A percentile compares a stretch with the other conserved stretches of the same genome.
These are phyloP conservation scores for Lentinula sp. DNA, from an alignment of 768 basidiomycete genomes.

Conservation along the genomic window DNA sequence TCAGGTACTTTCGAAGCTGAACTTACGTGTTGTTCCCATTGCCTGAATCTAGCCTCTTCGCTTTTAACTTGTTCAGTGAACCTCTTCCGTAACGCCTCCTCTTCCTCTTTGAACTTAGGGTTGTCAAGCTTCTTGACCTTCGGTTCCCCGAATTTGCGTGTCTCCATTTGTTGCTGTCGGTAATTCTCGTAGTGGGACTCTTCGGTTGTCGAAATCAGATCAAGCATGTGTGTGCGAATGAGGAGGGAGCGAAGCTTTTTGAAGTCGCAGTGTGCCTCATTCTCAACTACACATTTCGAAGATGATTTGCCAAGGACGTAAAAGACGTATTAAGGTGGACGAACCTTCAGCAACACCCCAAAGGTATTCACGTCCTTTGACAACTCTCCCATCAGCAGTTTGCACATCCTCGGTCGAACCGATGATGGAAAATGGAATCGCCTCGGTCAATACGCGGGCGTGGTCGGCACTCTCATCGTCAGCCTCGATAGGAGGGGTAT, in stretches of 20 bases:
- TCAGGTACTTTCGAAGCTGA: background rate
- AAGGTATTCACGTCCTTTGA: constrained; percentile 97
- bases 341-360: constrained; percentile 99
- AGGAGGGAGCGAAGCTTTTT: constrained; percentile 92
- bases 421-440: constrained; percentile 98
- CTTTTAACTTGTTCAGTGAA: constrained; percentile 99
- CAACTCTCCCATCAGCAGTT: constrained; percentile 83
- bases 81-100: constrained; percentile 91
- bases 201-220: constrained; percentile 93
- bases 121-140: constrained; percentile 99
- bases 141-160: constrained; percentile 96
- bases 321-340: constrained; percentile 12
- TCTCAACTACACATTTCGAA: constrained; percentile 63
- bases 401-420: constrained; percentile 93
- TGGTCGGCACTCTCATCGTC: constrained; percentile 88
- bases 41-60: constrained; percentile 95
- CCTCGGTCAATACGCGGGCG: constrained; percentile 78
- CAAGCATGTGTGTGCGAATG: constrained; percentile 98
- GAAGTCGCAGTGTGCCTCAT: constrained; percentile 99
- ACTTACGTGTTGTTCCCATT: constrained; percentile 98
- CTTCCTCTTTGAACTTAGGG: constrained; percentile 99
- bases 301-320: background rate
- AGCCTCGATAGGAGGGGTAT: constrained; percentile 85
- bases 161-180: constrained; percentile 98
- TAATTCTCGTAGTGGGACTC: constrained; percentile 98